These are phyloP conservation scores for Heteromeles arbutifolia DNA, from an alignment of 306 rosid genomes.

Conservation along the genomic window DNA sequence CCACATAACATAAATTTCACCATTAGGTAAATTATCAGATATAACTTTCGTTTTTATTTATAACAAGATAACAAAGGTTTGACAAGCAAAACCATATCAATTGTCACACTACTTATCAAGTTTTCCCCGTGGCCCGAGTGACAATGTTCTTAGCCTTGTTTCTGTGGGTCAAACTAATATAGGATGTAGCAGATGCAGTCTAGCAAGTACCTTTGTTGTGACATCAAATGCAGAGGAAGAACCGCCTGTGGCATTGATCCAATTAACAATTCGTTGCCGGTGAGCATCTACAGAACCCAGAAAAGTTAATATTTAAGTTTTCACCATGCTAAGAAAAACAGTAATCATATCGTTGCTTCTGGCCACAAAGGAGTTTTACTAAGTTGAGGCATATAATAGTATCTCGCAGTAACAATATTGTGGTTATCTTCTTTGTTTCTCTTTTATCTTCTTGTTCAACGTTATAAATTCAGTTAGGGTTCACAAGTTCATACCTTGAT, in stretches of 20 bases:
- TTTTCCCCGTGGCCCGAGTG: neutral
- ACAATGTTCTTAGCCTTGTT: neutral
- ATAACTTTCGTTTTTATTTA: neutral
- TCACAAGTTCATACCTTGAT: slow-evolving; percentile 50
- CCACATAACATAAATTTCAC: neutral
- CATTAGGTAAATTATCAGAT: neutral
- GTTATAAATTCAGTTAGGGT: slow-evolving; percentile 6
- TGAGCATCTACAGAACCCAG: slow-evolving; percentile 48
- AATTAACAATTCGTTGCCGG: slow-evolving; percentile 65
- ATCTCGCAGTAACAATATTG: neutral
- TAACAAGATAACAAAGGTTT: neutral
- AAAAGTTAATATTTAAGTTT: neutral
- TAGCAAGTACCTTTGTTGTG: slow-evolving; percentile 59
- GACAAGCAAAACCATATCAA: neutral
- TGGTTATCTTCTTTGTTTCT: neutral
- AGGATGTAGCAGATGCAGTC: neutral
- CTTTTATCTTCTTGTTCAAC: neutral
- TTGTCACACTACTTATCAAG: neutral
- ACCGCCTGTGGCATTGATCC: slow-evolving; percentile 78
- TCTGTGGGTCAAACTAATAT: neutral
- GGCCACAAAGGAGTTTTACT: neutral
- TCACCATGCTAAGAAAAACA: neutral
- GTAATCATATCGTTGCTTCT: neutral
- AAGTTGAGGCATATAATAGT: neutral
- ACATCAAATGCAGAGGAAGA: slow-evolving; percentile 76